Base-by-base conservation (phyloP, 2,329 filamentous ascomycete species). In the Aspergillus bombycis region DNA sequence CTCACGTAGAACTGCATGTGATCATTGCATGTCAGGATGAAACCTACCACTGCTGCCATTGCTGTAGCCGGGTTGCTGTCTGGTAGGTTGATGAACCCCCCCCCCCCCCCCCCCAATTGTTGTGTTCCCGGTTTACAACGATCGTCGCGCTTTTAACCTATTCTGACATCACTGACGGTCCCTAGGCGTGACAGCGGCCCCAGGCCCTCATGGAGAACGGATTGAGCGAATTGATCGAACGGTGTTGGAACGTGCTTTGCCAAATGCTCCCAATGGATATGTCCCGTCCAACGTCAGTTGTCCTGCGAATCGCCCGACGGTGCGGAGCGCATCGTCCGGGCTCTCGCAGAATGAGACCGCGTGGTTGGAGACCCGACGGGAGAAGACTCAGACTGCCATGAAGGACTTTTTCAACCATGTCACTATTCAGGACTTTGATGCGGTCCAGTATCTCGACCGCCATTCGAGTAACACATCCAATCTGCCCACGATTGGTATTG, bases 341-440 rank as follows among this genome's bases (percentile, higher is more conserved):
- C 80, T 97, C 16, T 95, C 92, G 6, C 68, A 83, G 19, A 82
- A 90, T 58, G 94, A 98, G 79, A 84, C 83, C 34, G 80, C 84
- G 74, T 98, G 94, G 93, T 83, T 97, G 8, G 73, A 86, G 59
- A 83, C 83, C 63, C 87, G 94, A 62, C 86, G 93, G 65, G 86
- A 86, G 64, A 90, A 90, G 70, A 95, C 92, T 0, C 79, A 94
- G 21, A 79, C 87, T 5, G 88, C 92, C 4, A 89, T 97, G 85
- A 86, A 85, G 61, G 84, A 90, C 21, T 88, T 96, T 68, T 83
- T 98, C 58, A 81, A 81, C 21, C 86, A 91, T 62, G 83, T 92
- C 72, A 88, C 88, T 70, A 94, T 98, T 66, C 79, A 85, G n/a
- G 88, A 85, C 63, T 94, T 97, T 65, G 89, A 97, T 77, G 89